Conservation (phyloP, 352 stramenopile species). For the Globisporangium apiculatum region DNA sequence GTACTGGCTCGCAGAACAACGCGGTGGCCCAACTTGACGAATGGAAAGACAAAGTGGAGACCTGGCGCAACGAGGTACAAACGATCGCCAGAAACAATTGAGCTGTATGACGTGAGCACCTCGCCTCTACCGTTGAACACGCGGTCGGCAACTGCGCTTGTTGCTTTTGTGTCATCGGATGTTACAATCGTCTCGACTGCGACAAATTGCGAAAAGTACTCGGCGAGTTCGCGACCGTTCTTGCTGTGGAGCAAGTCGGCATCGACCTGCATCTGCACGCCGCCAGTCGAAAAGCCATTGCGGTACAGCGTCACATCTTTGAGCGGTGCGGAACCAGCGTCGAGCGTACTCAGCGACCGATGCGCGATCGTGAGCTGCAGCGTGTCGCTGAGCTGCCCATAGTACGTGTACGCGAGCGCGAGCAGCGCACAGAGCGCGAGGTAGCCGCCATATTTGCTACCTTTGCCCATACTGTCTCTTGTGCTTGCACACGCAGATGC, state of each 20-base stretch:
- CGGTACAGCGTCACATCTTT: conserved; percentile 76
- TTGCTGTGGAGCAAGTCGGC: conserved; percentile 48
- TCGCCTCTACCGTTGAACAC: conserved; percentile 65
- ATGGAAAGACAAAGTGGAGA: conserved; percentile 73
- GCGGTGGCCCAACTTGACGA: conserved; percentile 71
- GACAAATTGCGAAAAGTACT: conserved; percentile 80
- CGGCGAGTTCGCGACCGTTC: conserved; percentile 43
- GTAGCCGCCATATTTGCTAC: conserved; percentile 28
- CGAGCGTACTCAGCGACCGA: conserved; percentile 35
- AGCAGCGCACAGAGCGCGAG: conserved; percentile 31
- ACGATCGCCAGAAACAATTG: conserved; percentile 46
- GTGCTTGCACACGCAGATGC: not conserved
- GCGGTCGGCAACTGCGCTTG: conserved; percentile 41
- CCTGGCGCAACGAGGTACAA: conserved; percentile 70
- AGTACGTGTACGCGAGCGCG: conserved; percentile 43
- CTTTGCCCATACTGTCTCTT: conserved; percentile 38
- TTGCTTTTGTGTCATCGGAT: too few species aligned
- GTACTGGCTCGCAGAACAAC: conserved; percentile 43
- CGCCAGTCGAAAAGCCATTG: conserved; percentile 72
- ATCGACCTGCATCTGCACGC: conserved; percentile 65
- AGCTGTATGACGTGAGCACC: conserved; percentile 39
- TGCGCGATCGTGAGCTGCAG: conserved; percentile 61
- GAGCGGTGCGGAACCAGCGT: conserved; percentile 17
- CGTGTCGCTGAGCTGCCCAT: conserved; percentile 46
- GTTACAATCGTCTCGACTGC: conserved; percentile 40